Conservation (phyloP, 164 flowering plant genomes). For the Amborella trichopoda region DNA sequence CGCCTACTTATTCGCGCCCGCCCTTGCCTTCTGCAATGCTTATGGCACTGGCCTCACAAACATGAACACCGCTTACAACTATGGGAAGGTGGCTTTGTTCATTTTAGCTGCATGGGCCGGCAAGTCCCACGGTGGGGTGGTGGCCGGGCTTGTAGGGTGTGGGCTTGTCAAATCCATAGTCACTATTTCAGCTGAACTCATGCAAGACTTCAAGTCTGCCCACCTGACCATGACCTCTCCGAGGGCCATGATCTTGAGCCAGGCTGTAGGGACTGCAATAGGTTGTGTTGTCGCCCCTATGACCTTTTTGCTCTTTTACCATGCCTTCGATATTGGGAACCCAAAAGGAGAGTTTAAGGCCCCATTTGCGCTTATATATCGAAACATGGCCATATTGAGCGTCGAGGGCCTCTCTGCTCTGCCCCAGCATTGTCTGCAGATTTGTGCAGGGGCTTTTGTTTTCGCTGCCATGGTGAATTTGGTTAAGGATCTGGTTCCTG, state of each 20-base stretch:
- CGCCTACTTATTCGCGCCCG: slow-evolving; percentile 70
- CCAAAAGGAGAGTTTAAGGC: slow-evolving; percentile 54
- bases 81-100: slow-evolving; percentile 84
- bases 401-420: slow-evolving; percentile 58
- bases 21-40: slow-evolving; percentile 87
- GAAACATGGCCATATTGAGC: slow-evolving; percentile 56
- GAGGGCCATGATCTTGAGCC: slow-evolving; percentile 72
- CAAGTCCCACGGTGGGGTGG: background rate
- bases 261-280: slow-evolving; percentile 76
- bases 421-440: slow-evolving; percentile 49
- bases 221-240: slow-evolving; percentile 87
- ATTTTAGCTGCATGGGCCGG: slow-evolving; percentile 10
- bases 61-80: slow-evolving; percentile 83
- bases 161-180: slow-evolving; percentile 81
- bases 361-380: slow-evolving; percentile 51
- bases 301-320: slow-evolving; percentile 52
- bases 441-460: slow-evolving; percentile 44
- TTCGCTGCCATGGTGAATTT: slow-evolving; percentile 33
- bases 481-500: slow-evolving; percentile 27
- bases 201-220: slow-evolving; percentile 90
- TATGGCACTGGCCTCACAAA: slow-evolving; percentile 90
- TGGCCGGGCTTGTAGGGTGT: slow-evolving; percentile 69
- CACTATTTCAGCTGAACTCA: slow-evolving; percentile 67
- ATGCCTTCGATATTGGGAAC: slow-evolving; percentile 59
- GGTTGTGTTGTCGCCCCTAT: slow-evolving; percentile 87